These are phyloP conservation scores for Phlyctochytrium bullatum DNA, from an alignment of 192 early-diverging fungal genomes.

Conservation along the genomic window DNA sequence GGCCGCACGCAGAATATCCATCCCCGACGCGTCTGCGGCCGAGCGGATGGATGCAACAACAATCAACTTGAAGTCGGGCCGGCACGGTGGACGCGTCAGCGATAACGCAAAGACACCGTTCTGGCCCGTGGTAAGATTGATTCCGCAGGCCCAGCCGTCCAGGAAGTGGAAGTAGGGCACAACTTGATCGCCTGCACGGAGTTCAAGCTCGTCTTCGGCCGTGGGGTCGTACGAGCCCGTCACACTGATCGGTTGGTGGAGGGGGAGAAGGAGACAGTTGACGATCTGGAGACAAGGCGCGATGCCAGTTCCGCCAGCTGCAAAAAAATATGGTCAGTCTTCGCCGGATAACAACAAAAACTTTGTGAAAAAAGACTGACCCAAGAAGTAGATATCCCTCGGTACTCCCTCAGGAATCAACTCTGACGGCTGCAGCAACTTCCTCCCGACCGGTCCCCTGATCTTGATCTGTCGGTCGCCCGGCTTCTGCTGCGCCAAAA, in stretches of 20 bases:
- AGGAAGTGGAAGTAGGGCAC: neutral
- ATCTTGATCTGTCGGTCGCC: constrained; percentile 2
- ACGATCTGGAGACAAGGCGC: neutral
- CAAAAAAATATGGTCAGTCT: too few relatives aligned
- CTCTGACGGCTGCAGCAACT: neutral
- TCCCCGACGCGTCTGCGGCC: neutral
- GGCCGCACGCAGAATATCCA: neutral
- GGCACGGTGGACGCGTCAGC: neutral
- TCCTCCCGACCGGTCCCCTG: neutral
- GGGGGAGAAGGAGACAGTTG: neutral
- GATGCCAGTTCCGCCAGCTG: neutral
- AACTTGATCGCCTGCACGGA: neutral
- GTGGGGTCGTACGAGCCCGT: neutral
- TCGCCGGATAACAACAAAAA: too few relatives aligned
- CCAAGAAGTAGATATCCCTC: neutral
- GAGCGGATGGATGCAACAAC: neutral
- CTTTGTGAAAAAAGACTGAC: too few relatives aligned
- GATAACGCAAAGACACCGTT: neutral
- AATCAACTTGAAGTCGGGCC: neutral
- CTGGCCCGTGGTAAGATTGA: neutral
- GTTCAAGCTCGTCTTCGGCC: neutral
- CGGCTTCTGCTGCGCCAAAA: neutral
- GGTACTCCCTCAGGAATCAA: neutral
- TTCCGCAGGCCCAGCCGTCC: neutral
- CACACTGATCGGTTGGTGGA: neutral